Conservation (phyloP, 805 yeast species). For the Yamadazyma scolyti region DNA sequence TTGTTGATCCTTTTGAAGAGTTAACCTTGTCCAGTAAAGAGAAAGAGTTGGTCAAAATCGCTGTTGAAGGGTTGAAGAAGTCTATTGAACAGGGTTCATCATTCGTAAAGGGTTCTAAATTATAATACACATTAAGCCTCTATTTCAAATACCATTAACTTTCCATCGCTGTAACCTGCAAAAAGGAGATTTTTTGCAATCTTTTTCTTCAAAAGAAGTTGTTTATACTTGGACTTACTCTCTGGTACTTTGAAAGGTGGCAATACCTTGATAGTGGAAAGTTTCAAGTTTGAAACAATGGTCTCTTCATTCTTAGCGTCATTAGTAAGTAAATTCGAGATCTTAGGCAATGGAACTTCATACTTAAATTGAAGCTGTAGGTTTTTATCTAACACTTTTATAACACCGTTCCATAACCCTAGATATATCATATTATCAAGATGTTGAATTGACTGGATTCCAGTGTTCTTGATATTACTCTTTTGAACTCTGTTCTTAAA, state of each 20-base stretch:
- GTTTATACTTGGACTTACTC: conserved; percentile 4
- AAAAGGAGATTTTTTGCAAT: conserved; percentile 4
- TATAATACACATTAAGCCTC: too few species aligned
- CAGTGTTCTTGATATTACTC: conserved; percentile 14
- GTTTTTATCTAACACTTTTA: conserved; percentile 16
- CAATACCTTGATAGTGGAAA: conserved; percentile 3
- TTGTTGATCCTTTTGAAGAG: conserved; percentile 30
- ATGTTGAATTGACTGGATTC: conserved; percentile 20
- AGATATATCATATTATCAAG: conserved; percentile 23
- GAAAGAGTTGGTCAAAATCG: conserved; percentile 30
- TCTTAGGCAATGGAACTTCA: conserved; percentile 11
- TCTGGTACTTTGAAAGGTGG: too few species aligned
- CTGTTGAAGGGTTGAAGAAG: conserved; percentile 35
- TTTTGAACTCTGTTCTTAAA: not conserved
- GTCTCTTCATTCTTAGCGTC: conserved; percentile 2
- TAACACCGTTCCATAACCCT: conserved; percentile 53
- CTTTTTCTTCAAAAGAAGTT: conserved; percentile 2
- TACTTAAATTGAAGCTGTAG: conserved; percentile 9
- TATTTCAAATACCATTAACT: conserved; percentile 8
- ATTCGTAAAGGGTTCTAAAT: conserved; percentile 36
- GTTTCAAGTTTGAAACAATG: conserved; percentile 1
- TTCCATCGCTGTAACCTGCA: conserved; percentile 12
- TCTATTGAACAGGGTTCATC: conserved; percentile 39
- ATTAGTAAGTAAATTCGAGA: conserved; percentile 4
- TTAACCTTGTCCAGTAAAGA: conserved; percentile 29